phyloP scores from a whole-genome alignment of 106 monocot species.

The Cymbidium sinense region DNA sequence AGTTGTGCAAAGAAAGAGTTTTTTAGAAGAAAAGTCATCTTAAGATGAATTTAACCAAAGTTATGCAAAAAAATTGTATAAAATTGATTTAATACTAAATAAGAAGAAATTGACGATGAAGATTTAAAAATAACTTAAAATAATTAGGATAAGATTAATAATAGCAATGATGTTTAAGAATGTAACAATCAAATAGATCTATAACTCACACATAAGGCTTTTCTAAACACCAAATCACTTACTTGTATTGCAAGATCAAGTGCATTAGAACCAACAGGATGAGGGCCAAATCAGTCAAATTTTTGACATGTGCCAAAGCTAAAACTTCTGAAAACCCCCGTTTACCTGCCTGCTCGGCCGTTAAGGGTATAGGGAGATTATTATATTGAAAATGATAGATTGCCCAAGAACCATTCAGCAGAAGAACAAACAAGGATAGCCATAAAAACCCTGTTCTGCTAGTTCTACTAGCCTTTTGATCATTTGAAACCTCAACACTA shows the following conservation, averaged over 20 bases:
- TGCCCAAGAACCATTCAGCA: slow-evolving; percentile 64
- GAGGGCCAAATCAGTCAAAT: slow-evolving; percentile 84
- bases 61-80: too few relatives aligned
- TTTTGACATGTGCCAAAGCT: slow-evolving; percentile 77
- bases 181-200: not conserved
- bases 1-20: too few relatives aligned
- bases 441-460: slow-evolving; percentile 46
- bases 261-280: slow-evolving; percentile 80
- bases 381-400: slow-evolving; percentile 65
- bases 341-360: slow-evolving; percentile 65
- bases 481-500: slow-evolving; percentile 8
- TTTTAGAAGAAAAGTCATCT: too few relatives aligned
- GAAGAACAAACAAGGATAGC: slow-evolving; percentile 53
- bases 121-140: not conserved
- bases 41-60: too few relatives aligned
- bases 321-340: slow-evolving; percentile 89
- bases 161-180: not conserved
- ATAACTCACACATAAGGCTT: not conserved
- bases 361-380: slow-evolving; percentile 64
- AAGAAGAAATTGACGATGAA: not conserved
- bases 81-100: too few relatives aligned
- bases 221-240: not conserved
- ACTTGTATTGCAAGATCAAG: slow-evolving; percentile 85
- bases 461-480: slow-evolving; percentile 12
- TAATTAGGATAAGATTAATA: not conserved